Conservation (phyloP, 1,139 yeast genomes). For the Blastobotrys ciferrii region DNA sequence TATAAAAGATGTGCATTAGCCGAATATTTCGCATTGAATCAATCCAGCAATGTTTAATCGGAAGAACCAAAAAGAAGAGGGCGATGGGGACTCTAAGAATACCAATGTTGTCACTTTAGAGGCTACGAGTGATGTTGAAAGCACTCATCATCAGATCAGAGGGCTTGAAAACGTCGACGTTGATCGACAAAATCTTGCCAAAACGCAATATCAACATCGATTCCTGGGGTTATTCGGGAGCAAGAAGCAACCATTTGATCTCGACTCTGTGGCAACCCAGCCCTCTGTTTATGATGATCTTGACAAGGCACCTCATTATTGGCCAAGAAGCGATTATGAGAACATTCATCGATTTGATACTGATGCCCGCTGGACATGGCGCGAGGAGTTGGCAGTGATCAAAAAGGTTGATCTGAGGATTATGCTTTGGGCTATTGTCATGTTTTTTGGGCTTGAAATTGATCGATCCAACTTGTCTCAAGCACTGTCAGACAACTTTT, state of each 20-base stretch:
- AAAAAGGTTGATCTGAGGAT: constrained; percentile 46
- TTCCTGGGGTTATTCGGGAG: not conserved
- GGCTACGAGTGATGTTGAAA: not conserved
- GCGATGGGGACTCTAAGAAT: too few species aligned
- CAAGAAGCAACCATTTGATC: not conserved
- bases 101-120: too few species aligned
- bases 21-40: too few species aligned
- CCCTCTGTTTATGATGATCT: constrained; percentile 1
- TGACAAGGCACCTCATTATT: constrained; percentile 28
- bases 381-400: constrained; percentile 44
- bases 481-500: constrained; percentile 49
- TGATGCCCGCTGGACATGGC: constrained; percentile 43
- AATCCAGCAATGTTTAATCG: too few species aligned
- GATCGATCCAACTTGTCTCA: constrained; percentile 51
- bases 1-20: too few species aligned
- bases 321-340: constrained; percentile 39
- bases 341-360: constrained; percentile 48
- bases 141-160: not conserved
- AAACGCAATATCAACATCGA: not conserved
- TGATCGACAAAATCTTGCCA: constrained; percentile 1
- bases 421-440: constrained; percentile 42
- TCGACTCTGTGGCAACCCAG: not conserved
- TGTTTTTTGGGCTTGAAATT: constrained; percentile 51
- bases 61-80: too few species aligned
- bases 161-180: not conserved